These are phyloP conservation scores for Fusarium protoensiforme DNA, from an alignment of 2,329 filamentous ascomycete species.

Conservation along the genomic window DNA sequence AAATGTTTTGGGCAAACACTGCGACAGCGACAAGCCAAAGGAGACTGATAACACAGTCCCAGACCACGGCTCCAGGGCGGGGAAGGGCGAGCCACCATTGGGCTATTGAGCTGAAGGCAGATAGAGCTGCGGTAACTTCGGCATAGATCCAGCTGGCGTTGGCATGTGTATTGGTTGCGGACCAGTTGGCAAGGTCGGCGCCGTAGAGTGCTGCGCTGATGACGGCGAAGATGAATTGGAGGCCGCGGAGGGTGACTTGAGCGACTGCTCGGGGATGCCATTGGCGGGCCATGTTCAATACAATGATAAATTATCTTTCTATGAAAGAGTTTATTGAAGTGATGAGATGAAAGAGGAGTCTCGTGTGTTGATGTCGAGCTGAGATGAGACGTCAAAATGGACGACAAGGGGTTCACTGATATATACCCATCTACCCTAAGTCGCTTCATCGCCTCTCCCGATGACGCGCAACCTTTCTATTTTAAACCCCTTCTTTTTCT, in stretches of 20 bases:
- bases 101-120: slow-evolving; percentile 7
- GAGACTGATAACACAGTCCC: slow-evolving; percentile 13
- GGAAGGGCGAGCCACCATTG: slow-evolving; percentile 24
- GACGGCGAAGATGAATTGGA: slow-evolving; percentile 18
- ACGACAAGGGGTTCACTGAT: background rate
- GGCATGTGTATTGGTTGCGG: slow-evolving; percentile 9
- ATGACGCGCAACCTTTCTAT: background rate
- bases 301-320: background rate
- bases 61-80: background rate
- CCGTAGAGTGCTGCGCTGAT: slow-evolving; percentile 26
- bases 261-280: slow-evolving; percentile 17
- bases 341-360: background rate
- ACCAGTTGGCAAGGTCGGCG: slow-evolving; percentile 19
- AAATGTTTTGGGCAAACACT: slow-evolving; percentile 12
- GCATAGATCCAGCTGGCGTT: slow-evolving; percentile 28
- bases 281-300: background rate
- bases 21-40: slow-evolving; percentile 26
- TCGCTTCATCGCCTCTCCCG: too few relatives aligned
- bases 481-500: background rate
- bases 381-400: background rate
- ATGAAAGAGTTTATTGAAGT: background rate
- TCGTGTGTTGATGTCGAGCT: background rate
- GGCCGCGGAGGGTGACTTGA: slow-evolving; percentile 14
- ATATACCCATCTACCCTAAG: background rate
- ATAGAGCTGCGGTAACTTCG: slow-evolving; percentile 9